A percentile compares a stretch with the other conserved stretches of the same genome.
These are phyloP conservation scores for Nigrograna mackinnonii DNA, from an alignment of 2,329 filamentous ascomycete genomes.

Conservation along the genomic window DNA sequence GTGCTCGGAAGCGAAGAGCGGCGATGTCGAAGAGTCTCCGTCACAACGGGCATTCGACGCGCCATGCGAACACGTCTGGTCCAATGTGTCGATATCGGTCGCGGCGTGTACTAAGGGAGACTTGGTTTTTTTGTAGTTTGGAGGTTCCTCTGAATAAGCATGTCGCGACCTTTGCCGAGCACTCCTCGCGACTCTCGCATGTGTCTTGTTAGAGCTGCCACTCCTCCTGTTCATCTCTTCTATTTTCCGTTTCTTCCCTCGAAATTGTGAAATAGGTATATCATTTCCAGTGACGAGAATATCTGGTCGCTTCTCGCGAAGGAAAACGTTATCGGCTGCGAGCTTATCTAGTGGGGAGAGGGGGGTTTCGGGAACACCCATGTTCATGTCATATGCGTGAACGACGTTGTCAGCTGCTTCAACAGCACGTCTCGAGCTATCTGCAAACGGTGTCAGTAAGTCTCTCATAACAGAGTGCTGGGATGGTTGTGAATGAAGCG, in stretches of 20 bases:
- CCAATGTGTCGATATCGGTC: constrained; percentile 19
- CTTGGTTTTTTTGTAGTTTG: constrained; percentile 17
- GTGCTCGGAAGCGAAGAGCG: constrained; percentile 40
- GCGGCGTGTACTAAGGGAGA: constrained; percentile 14
- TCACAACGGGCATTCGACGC: constrained; percentile 22
- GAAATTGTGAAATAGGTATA: constrained; percentile 40
- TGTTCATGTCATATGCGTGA: constrained; percentile 74
- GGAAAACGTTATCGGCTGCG: constrained; percentile 27
- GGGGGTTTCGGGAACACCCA: constrained; percentile 71
- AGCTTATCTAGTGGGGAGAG: constrained; percentile 44
- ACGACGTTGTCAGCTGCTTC: constrained; percentile 77
- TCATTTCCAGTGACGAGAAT: constrained; percentile 49
- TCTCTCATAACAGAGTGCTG: too few species aligned
- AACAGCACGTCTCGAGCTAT: constrained; percentile 71
- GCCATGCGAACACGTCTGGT: constrained; percentile 24
- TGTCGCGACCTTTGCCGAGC: constrained; percentile 29
- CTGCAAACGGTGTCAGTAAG: constrained; percentile 38
- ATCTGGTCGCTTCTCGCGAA: constrained; percentile 44
- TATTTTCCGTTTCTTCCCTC: constrained; percentile 48
- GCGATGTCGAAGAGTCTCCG: constrained; percentile 26
- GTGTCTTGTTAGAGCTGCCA: constrained; percentile 14
- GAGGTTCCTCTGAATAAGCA: constrained; percentile 34
- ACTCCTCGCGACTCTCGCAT: constrained; percentile 25
- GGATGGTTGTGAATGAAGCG: not conserved
- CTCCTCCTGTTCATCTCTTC: constrained; percentile 39